Percentiles rank a stretch among this genome's conserved stretches.
These are phyloP conservation scores for Mycena sp. DNA, from an alignment of 1,284 basidiomycete species.

Conservation along the genomic window DNA sequence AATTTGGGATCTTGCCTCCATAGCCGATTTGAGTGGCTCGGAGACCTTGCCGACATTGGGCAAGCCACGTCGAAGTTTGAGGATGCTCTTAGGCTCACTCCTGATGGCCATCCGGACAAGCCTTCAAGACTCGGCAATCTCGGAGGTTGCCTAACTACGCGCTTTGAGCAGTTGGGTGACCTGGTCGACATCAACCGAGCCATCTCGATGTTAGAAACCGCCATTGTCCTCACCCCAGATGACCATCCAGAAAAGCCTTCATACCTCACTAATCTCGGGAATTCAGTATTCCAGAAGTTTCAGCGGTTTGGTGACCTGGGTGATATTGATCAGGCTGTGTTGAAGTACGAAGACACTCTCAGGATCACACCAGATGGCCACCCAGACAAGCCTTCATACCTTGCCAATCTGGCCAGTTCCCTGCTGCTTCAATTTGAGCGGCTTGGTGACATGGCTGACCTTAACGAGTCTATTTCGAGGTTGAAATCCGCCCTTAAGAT, in stretches of 20 bases:
- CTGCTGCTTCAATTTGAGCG: no score
- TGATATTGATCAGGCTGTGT: not conserved
- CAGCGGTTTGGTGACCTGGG: no score
- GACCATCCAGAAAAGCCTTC: not conserved
- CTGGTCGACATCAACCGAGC: not conserved
- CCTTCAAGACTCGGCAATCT: not conserved
- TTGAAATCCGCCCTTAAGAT: no score
- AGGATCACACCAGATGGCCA: not conserved
- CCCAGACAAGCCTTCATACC: no score
- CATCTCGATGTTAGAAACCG: not conserved
- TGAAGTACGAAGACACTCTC: not conserved
- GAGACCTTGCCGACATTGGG: not conserved
- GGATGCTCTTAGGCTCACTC: not conserved
- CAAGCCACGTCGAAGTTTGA: not conserved
- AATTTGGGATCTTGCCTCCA: not conserved
- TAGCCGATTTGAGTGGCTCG: not conserved
- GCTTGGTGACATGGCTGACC: no score
- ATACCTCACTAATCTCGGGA: not conserved
- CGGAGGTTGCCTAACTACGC: not conserved
- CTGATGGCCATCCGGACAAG: not conserved
- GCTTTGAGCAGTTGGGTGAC: not conserved
- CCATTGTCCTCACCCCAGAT: not conserved
- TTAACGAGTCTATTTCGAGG: no score
- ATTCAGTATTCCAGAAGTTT: not conserved
- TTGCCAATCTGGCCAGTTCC: no score